Evolutionary conservation across 441 rosid genomes (phyloP).

Genomic region (Monsonia emarginata): DNA sequence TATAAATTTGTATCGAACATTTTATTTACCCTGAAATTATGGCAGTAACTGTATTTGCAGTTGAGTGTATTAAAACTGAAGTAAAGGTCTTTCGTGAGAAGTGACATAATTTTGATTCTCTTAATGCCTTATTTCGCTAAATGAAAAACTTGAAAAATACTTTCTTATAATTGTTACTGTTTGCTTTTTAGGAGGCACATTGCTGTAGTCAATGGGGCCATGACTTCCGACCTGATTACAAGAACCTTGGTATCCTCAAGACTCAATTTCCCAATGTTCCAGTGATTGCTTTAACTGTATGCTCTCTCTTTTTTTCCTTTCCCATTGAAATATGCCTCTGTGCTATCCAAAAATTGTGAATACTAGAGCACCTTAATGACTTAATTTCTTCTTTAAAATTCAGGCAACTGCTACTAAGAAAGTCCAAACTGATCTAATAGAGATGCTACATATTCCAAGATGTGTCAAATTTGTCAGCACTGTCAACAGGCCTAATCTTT

Average conservation of each 20-base stretch:
- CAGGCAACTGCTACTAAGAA: slow-evolving; percentile 97
- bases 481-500: slow-evolving; percentile 92
- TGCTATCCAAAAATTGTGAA: neutral
- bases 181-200: slow-evolving; percentile 81
- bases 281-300: slow-evolving; percentile 84
- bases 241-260: slow-evolving; percentile 83
- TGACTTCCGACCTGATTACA: slow-evolving; percentile 98
- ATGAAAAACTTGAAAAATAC: neutral
- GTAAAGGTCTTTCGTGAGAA: neutral
- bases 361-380: slow-evolving; percentile 10
- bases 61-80: no score
- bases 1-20: no score
- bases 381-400: slow-evolving; percentile 17
- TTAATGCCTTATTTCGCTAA: neutral
- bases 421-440: slow-evolving; percentile 80
- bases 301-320: slow-evolving; percentile 15
- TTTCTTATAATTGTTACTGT: neutral
- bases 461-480: slow-evolving; percentile 89
- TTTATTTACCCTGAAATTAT: neutral
- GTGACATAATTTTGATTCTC: neutral
- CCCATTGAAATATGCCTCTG: neutral
- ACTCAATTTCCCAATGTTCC: slow-evolving; percentile 87
- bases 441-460: slow-evolving; percentile 78
- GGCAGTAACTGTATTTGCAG: neutral
- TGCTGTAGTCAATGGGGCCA: slow-evolving; percentile 99